Evolutionary conservation across 108 stramenopile species (phyloP).

Genomic region (Conticribra guillardii): DNA sequence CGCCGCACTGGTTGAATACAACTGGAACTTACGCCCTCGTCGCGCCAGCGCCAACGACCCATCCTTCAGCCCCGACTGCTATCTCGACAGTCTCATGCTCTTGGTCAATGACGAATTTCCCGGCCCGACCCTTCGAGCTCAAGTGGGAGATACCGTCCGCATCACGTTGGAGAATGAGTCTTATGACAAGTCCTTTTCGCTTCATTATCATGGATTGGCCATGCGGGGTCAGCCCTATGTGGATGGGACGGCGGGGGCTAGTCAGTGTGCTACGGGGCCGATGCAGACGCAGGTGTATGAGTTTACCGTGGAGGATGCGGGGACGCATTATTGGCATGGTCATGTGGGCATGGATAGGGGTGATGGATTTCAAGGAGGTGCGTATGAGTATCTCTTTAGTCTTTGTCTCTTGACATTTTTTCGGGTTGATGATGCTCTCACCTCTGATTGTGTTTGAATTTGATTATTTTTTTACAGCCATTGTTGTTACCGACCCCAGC

Average conservation of each 20-base stretch:
- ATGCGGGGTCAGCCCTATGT: constrained; percentile 35
- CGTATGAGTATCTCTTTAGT: neutral
- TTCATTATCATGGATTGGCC: constrained; percentile 49
- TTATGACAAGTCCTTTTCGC: constrained; percentile 11
- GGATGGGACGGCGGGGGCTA: constrained; percentile 44
- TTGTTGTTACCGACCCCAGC: constrained; percentile 30
- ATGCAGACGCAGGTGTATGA: constrained; percentile 45
- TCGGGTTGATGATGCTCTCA: neutral
- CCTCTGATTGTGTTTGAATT: too few relatives aligned
- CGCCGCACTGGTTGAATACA: neutral
- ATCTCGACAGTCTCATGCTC: constrained; percentile 1
- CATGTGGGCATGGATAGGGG: constrained; percentile 41
- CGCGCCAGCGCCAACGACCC: neutral
- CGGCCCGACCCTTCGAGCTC: constrained; percentile 21
- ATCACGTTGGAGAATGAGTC: constrained; percentile 27
- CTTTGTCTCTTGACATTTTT: neutral
- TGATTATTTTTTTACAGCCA: constrained; percentile 21
- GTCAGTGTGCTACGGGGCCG: constrained; percentile 32
- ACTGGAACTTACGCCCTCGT: neutral
- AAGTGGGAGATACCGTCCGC: constrained; percentile 23
- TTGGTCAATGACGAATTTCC: neutral
- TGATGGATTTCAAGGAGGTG: constrained; percentile 44
- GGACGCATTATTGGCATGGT: constrained; percentile 59
- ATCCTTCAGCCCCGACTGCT: neutral
- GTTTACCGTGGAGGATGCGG: constrained; percentile 33